Percentiles rank a stretch among this genome's conserved stretches.
Evolutionary conservation across 2,329 filamentous ascomycete genomes (phyloP).

Genomic region (Sphaerulina musiva): DNA sequence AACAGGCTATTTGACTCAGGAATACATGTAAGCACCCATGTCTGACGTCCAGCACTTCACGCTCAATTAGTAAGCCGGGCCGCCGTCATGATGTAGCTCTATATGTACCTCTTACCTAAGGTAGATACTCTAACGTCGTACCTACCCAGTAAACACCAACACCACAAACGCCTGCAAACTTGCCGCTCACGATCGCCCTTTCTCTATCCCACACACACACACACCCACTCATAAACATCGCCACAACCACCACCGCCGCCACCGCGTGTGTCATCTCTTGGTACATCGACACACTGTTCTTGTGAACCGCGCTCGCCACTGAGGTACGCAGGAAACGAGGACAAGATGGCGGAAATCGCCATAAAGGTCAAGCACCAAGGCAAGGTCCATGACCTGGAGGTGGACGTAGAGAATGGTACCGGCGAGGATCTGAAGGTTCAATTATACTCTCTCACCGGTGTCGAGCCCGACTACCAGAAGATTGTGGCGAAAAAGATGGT

Average conservation of each 20-base stretch:
- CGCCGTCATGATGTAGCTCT: not conserved
- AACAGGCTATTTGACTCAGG: not conserved
- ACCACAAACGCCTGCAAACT: not conserved
- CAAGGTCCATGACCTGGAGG: slow-evolving; percentile 89
- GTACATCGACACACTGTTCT: not conserved
- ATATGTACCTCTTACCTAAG: not conserved
- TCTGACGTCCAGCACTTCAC: too few species aligned
- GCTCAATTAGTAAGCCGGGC: not conserved
- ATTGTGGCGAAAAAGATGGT: slow-evolving; percentile 90
- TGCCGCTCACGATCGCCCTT: not conserved
- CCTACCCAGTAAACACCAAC: not conserved
- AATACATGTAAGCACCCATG: not conserved
- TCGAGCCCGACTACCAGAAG: slow-evolving; percentile 94
- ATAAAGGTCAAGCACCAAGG: slow-evolving; percentile 88
- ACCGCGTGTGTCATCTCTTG: not conserved
- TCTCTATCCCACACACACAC: too few species aligned
- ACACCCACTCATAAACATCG: not conserved
- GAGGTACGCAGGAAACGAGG: not conserved
- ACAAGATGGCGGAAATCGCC: slow-evolving; percentile 30
- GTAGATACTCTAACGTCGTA: too few species aligned
- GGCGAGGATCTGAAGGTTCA: slow-evolving; percentile 95
- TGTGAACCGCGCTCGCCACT: not conserved
- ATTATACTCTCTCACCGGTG: slow-evolving; percentile 87
- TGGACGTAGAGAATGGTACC: slow-evolving; percentile 67
- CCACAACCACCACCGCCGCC: too few species aligned